Evolutionary conservation across 192 early-diverging fungal genomes (phyloP), one percentile per base, ranked within the genome.

Genomic region (Linnemannia zychae): DNA sequence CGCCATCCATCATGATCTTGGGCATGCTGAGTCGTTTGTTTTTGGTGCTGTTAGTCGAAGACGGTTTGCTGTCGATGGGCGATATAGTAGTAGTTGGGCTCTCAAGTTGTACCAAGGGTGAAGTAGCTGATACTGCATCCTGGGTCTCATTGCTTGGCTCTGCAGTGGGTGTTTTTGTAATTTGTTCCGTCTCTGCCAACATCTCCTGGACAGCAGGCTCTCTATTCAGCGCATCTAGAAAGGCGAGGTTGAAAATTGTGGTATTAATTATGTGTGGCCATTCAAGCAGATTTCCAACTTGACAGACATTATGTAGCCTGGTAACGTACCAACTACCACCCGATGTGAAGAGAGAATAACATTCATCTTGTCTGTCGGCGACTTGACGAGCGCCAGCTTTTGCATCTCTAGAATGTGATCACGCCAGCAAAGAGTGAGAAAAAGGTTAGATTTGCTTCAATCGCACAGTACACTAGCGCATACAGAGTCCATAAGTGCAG

Each of bases 361-460:
- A 18, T 87, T 80, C 76, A 90, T 71, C 57, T 91, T 91, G 16
- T 88, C 89, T 24, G 88, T 74, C 20, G 90, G 87, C 15, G 83
- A 82, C 67, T 69, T 79, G 31, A 88, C 77, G 0, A 74, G 52
- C 53, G 86, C 88, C 36, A 91, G 36, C 63, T 87, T 87, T 38
- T 89, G 88, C 47, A 91, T 77, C n/a, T 89, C 82, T 36, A 49
- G 12, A 16, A 7, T 4, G 69, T 22, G 22, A 7, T 20, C 13
- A 22, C 40, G 50, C 37, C 49, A 48, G 2, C 48, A 36, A 36
- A 44, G 24, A 34, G 12, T 3, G 40, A 38, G 7, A 15, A 69
- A 11, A 16, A 20, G 63, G 40, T 60, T 22, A 60, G 11, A 60
- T 28, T 1, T 12, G 24, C 13, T 2, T 31, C 57, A 60, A 31